phyloP scores from a whole-genome alignment of 169 alveolate genomes.

The Plasmodium ovale region DNA sequence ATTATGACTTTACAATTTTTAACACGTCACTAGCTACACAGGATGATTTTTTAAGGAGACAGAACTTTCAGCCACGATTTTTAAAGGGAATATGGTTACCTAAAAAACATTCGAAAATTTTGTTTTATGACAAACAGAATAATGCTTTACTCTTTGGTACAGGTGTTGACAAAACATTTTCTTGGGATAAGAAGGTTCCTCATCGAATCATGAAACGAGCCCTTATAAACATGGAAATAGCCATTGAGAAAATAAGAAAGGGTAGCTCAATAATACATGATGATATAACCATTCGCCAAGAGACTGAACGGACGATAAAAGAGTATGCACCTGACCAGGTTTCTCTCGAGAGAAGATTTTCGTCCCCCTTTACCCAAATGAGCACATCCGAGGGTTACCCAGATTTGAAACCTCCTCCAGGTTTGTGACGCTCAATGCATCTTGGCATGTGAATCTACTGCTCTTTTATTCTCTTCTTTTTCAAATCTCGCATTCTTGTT shows the following conservation, averaged over 20 bases:
- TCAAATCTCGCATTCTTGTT: background rate
- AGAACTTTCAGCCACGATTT: slow-evolving; percentile 53
- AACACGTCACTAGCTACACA: slow-evolving; percentile 60
- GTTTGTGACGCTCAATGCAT: background rate
- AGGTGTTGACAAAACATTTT: slow-evolving; percentile 77
- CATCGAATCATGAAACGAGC: slow-evolving; percentile 66
- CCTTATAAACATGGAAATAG: slow-evolving; percentile 79
- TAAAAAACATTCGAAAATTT: slow-evolving; percentile 77
- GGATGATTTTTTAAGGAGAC: slow-evolving; percentile 65
- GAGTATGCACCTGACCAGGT: slow-evolving; percentile 51
- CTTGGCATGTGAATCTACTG: too few relatives aligned
- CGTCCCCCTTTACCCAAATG: slow-evolving; percentile 16
- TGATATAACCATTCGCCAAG: slow-evolving; percentile 34
- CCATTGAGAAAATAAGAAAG: slow-evolving; percentile 73
- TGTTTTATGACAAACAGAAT: slow-evolving; percentile 77
- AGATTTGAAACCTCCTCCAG: slow-evolving; percentile 66
- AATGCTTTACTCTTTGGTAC: slow-evolving; percentile 77
- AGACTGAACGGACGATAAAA: slow-evolving; percentile 24
- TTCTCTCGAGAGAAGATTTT: slow-evolving; percentile 50
- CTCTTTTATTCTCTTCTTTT: background rate
- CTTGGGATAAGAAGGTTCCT: slow-evolving; percentile 70
- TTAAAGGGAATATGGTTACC: slow-evolving; percentile 79
- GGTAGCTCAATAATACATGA: slow-evolving; percentile 67
- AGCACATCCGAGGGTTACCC: slow-evolving; percentile 29
- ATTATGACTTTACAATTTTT: slow-evolving; percentile 69